phyloP scores from a whole-genome alignment of 257 asterid species.

The Solanum bukasovii region DNA sequence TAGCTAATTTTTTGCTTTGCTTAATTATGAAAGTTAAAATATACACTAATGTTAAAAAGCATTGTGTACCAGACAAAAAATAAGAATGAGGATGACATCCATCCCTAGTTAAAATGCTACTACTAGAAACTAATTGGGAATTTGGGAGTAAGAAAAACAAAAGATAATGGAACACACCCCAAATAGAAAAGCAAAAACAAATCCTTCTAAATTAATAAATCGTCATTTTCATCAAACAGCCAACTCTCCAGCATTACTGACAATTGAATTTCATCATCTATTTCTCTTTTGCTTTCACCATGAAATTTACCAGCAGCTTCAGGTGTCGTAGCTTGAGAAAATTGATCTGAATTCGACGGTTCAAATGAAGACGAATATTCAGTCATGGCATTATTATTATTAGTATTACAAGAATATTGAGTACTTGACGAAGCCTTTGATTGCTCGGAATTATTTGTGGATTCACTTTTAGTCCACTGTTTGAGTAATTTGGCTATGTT shows the following conservation, averaged over 20 bases:
- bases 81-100: neutral
- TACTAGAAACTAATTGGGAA: neutral
- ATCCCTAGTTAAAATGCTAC: neutral
- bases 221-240: constrained; percentile 44
- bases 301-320: constrained; percentile 15
- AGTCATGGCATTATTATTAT: neutral
- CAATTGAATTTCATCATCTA: constrained; percentile 21
- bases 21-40: neutral
- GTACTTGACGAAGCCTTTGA: constrained; percentile 34
- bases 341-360: constrained; percentile 32
- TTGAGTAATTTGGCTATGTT: constrained; percentile 70
- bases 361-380: constrained; percentile 10
- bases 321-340: constrained; percentile 39
- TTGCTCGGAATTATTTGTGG: constrained; percentile 11
- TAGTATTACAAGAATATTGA: constrained; percentile 19
- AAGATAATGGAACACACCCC: neutral
- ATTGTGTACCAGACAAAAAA: neutral
- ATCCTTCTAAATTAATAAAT: constrained; percentile 24
- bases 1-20: neutral
- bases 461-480: constrained; percentile 39
- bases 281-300: constrained; percentile 35
- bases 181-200: neutral
- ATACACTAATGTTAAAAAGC: neutral
- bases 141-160: neutral
- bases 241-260: constrained; percentile 53